Evolutionary conservation across 306 rosid genomes (phyloP).

Genomic region (Arachis stenosperma): DNA sequence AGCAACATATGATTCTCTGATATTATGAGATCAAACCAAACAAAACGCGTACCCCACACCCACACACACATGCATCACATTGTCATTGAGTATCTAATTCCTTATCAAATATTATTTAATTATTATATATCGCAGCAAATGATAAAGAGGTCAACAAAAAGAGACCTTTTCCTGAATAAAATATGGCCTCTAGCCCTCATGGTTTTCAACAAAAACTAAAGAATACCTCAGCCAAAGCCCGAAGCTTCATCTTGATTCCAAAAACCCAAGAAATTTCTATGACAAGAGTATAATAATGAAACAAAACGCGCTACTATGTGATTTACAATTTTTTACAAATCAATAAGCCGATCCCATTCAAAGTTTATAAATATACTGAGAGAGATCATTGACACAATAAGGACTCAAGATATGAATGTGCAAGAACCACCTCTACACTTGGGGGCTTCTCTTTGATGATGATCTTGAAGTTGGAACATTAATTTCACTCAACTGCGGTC

Average conservation of each 20-base stretch:
- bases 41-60: not conserved
- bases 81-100: conserved; percentile 32
- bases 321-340: conserved; percentile 89
- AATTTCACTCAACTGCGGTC: conserved; percentile 48
- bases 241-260: conserved; percentile 51
- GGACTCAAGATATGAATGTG: conserved; percentile 39
- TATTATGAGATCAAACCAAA: not conserved
- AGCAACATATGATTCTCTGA: not conserved
- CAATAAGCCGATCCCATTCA: conserved; percentile 56
- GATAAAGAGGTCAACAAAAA: conserved; percentile 40
- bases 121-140: conserved; percentile 27
- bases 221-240: conserved; percentile 62
- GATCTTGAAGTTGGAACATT: conserved; percentile 62
- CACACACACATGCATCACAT: too few species aligned
- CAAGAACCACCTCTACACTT: conserved; percentile 47
- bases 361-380: conserved; percentile 42
- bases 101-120: conserved; percentile 18
- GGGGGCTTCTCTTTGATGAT: conserved; percentile 51
- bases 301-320: conserved; percentile 62
- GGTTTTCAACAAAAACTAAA: conserved; percentile 75
- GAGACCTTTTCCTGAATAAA: conserved; percentile 39
- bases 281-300: conserved; percentile 28
- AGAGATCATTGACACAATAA: conserved; percentile 49
- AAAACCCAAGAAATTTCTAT: conserved; percentile 60
- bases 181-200: conserved; percentile 61